A percentile compares a stretch with the other conserved stretches of the same genome.
Conservation (phyloP, 352 stramenopile genomes). For the Phytophthora meadii region DNA sequence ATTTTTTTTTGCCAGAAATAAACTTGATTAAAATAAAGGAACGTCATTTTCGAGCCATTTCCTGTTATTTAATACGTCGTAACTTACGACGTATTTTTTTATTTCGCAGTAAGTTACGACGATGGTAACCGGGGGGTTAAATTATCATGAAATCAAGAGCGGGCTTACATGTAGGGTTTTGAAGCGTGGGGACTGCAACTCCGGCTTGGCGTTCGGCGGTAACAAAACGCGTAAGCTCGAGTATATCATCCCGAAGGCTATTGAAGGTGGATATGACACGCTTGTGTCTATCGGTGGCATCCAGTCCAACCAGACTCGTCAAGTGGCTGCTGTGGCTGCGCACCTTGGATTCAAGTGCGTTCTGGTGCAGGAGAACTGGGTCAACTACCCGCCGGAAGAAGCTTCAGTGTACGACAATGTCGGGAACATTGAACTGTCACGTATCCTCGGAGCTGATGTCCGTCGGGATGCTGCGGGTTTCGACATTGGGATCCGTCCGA, state of each 20-base stretch:
- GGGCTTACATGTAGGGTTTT: too few species aligned
- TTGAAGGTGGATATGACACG: slow-evolving; percentile 44
- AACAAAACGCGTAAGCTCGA: slow-evolving; percentile 52
- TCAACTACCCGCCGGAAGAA: slow-evolving; percentile 42
- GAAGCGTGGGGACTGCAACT: slow-evolving; percentile 50
- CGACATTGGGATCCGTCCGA: slow-evolving; percentile 47
- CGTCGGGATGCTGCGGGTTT: slow-evolving; percentile 34
- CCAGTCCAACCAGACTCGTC: slow-evolving; percentile 47
- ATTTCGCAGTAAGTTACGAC: too few species aligned
- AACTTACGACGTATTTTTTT: too few species aligned
- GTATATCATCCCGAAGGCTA: slow-evolving; percentile 47
- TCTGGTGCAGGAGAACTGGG: slow-evolving; percentile 47
- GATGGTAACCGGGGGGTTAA: too few species aligned
- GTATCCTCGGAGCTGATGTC: slow-evolving; percentile 43
- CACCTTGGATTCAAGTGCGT: slow-evolving; percentile 51
- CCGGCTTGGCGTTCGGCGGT: slow-evolving; percentile 39
- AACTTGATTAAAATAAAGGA: too few species aligned
- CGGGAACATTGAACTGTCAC: slow-evolving; percentile 44
- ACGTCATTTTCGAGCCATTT: too few species aligned
- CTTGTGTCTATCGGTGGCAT: slow-evolving; percentile 47
- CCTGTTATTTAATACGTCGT: too few species aligned
- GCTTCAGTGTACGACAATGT: slow-evolving; percentile 40
- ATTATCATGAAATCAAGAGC: too few species aligned
- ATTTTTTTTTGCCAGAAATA: too few species aligned
- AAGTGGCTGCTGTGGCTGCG: slow-evolving; percentile 39